Percentiles rank a stretch among this genome's conserved stretches.
phyloP scores from a whole-genome alignment of 129 eudicot species.

The Pulicaria dysenterica region DNA sequence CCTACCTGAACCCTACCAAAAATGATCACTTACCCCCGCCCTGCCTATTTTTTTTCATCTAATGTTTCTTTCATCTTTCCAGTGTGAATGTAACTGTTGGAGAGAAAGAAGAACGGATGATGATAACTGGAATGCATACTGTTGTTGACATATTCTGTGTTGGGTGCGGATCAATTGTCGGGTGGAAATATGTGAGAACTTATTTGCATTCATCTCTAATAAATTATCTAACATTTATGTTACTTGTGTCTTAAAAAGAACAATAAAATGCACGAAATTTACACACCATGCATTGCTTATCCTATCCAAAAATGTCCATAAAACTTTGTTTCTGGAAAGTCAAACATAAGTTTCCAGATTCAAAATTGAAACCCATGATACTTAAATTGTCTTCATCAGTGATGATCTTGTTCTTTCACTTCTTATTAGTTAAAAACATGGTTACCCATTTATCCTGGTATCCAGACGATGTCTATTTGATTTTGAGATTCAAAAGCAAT shows the following conservation, averaged over 20 bases:
- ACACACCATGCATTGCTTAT: neutral
- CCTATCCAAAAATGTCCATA: neutral
- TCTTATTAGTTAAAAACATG: neutral
- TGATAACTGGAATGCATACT: conserved; percentile 89
- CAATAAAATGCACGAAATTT: neutral
- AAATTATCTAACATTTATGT: neutral
- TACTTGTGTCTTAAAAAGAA: neutral
- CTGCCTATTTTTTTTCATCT: neutral
- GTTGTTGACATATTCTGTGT: conserved; percentile 85
- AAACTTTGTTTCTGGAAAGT: neutral
- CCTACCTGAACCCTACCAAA: neutral
- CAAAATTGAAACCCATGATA: neutral
- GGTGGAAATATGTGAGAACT: conserved; percentile 83
- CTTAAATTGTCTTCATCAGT: neutral
- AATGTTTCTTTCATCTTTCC: neutral
- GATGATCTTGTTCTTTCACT: neutral
- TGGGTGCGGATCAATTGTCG: conserved; percentile 78
- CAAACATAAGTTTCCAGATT: neutral
- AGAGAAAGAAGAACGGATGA: conserved; percentile 78
- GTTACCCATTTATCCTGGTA: neutral
- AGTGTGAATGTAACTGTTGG: conserved; percentile 78
- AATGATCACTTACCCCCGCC: neutral
- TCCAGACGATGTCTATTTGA: neutral
- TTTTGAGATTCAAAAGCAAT: conserved; percentile 10
- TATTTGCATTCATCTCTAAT: neutral